A percentile compares a stretch with the other conserved stretches of the same genome.
Evolutionary conservation across 495 filamentous ascomycete species (phyloP).

Genomic region (Collariella sp.): DNA sequence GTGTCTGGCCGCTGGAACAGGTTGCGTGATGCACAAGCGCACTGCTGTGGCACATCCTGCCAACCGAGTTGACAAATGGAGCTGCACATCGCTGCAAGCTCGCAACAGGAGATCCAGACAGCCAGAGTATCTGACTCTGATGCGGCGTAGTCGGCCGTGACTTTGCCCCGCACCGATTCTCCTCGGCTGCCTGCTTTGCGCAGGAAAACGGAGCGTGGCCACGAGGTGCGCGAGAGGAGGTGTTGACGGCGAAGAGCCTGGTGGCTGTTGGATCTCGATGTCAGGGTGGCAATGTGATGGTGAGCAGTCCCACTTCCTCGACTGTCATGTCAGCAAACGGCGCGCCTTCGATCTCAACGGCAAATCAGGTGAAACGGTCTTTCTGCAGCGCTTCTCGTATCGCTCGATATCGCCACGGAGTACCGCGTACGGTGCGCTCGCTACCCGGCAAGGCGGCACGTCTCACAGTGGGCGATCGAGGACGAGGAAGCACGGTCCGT

Average conservation of each 20-base stretch:
- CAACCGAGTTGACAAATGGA: conserved; percentile 1
- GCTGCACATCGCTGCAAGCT: neutral
- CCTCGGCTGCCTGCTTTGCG: neutral
- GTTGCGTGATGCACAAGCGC: neutral
- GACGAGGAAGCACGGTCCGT: neutral
- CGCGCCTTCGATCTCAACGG: neutral
- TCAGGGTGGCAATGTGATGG: no score
- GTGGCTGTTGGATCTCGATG: no score
- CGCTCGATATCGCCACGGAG: no score
- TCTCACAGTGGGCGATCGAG: neutral
- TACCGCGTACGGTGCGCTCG: neutral
- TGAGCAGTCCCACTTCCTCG: no score
- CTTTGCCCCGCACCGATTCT: neutral
- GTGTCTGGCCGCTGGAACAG: neutral
- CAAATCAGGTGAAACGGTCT: no score
- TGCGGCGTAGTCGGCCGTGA: neutral
- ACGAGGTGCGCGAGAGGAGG: no score
- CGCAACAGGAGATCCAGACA: conserved; percentile 2
- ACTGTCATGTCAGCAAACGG: neutral
- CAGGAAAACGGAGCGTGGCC: no score
- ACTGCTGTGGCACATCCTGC: neutral
- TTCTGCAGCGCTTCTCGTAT: no score
- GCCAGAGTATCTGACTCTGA: neutral
- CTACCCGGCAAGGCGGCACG: neutral
- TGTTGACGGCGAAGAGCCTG: no score